Evolutionary conservation across 345 rosid species (phyloP).

Genomic region (Schrenkiella parvula): DNA sequence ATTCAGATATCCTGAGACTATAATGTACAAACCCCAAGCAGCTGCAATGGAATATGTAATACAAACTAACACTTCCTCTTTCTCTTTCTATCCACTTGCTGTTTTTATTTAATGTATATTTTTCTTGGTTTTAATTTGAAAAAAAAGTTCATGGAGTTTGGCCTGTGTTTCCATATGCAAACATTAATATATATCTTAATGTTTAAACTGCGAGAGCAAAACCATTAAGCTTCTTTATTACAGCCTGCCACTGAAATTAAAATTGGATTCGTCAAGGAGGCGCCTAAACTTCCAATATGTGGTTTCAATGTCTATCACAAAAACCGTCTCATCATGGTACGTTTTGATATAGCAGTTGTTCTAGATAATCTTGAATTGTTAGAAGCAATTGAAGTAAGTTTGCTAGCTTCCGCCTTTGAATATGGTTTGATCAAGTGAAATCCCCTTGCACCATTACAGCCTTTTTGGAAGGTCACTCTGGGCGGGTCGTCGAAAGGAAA

Average conservation of each 20-base stretch:
- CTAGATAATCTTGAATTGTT: neutral
- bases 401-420: neutral
- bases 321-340: conserved; percentile 85
- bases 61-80: neutral
- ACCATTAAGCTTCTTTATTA: conserved; percentile 1
- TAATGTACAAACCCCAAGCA: conserved; percentile 60
- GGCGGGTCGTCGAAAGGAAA: conserved; percentile 52
- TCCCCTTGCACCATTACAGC: conserved; percentile 42
- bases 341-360: neutral
- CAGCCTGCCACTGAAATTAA: conserved; percentile 62
- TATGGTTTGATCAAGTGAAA: conserved; percentile 9
- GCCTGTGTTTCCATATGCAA: neutral
- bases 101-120: neutral
- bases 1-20: conserved; percentile 39
- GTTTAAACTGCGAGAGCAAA: neutral
- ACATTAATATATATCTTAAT: neutral
- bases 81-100: neutral
- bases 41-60: conserved; percentile 48
- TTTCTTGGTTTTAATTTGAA: too few species aligned
- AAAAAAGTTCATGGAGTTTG: neutral
- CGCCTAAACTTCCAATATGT: conserved; percentile 44
- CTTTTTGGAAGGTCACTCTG: conserved; percentile 70
- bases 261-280: conserved; percentile 75
- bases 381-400: neutral
- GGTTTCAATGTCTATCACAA: conserved; percentile 79